Base-by-base conservation (phyloP, 2,329 filamentous ascomycete genomes). In the Stagonosporopsis cucurbitacearum region DNA sequence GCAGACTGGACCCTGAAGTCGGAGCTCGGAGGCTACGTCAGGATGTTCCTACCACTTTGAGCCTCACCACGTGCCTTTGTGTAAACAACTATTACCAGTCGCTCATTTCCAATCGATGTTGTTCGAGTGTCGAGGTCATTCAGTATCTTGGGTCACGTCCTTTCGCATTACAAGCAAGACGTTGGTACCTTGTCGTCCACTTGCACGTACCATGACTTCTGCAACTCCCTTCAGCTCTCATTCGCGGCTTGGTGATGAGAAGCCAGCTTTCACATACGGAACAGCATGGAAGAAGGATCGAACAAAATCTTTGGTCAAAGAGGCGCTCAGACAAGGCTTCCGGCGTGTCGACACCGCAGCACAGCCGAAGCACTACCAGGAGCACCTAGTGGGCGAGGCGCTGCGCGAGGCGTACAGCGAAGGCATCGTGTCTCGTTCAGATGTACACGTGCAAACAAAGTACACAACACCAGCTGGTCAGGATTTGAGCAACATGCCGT, bases 221-320 rank as follows among this genome's bases (percentile, higher is more conserved):
- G 33, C 46, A 44, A 58, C 57, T 6, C 60, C 62, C 17, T 37
- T 49, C 23, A 47, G 20, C 30, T 36, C 39, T 9, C 28, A 35
- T 17, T 70, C 69, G 2, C 64, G 60, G 9, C 33, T 70, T 15
- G 36, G 46, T 2, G 57, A 63, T 42, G 57, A 47, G 2, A 41
- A 64, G 26, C 62, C 64, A 11, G 59, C 76, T 4, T 81, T 85
- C 60, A 77, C 95, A 59, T 95, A 95, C 72, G 91, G 91, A 47
- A 94, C 91, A 2, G 91, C 91, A n/a, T 94, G 91, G 90, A 95
- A 95, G 74, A 88, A 88, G 67, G 85, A 88, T 1, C 77, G 77
- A 17, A 92, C 89, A 0, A 81, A 83, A 19, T 79, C 84, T 50
- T 80, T 94, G 2, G 90, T 95, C 20, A 84, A 88, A 64, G 75